Evolutionary conservation across 2,329 filamentous ascomycete species (phyloP).

Genomic region (Coniella lustricola): DNA sequence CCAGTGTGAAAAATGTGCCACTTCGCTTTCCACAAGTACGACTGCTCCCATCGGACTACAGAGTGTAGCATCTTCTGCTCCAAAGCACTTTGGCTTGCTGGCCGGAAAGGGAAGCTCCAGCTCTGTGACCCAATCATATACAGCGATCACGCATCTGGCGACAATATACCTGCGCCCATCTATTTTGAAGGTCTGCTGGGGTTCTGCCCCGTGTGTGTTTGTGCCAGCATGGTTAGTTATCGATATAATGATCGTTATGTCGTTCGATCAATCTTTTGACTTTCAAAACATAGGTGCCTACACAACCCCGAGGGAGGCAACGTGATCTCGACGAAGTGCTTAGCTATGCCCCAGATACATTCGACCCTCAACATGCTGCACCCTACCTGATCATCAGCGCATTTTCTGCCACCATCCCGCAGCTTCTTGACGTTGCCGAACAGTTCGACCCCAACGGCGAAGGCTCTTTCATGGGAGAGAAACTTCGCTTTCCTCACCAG

Average conservation of each 20-base stretch:
- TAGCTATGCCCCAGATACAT: background rate
- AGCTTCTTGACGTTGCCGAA: slow-evolving; percentile 3
- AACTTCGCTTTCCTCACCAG: background rate
- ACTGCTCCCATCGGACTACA: slow-evolving; percentile 12
- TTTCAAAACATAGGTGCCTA: background rate
- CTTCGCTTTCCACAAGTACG: slow-evolving; percentile 9
- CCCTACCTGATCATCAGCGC: slow-evolving; percentile 1
- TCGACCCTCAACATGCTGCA: slow-evolving; percentile 1
- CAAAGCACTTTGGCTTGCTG: slow-evolving; percentile 7
- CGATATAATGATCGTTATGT: background rate
- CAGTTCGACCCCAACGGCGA: background rate
- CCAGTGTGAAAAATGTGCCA: slow-evolving; percentile 13
- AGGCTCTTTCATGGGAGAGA: background rate
- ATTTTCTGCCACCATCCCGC: background rate
- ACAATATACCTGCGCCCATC: slow-evolving; percentile 6
- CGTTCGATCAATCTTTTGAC: background rate
- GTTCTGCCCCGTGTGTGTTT: slow-evolving; percentile 10
- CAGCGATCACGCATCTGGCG: slow-evolving; percentile 1
- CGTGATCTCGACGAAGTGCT: background rate
- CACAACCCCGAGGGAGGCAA: background rate
- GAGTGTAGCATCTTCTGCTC: slow-evolving; percentile 7
- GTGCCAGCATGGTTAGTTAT: slow-evolving; percentile 7
- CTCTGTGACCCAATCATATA: slow-evolving; percentile 9
- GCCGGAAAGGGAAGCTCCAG: slow-evolving; percentile 3
- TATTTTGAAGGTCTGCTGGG: slow-evolving; percentile 8